Evolutionary conservation across 768 basidiomycete genomes (phyloP).

Genomic region (Suillus paluster): DNA sequence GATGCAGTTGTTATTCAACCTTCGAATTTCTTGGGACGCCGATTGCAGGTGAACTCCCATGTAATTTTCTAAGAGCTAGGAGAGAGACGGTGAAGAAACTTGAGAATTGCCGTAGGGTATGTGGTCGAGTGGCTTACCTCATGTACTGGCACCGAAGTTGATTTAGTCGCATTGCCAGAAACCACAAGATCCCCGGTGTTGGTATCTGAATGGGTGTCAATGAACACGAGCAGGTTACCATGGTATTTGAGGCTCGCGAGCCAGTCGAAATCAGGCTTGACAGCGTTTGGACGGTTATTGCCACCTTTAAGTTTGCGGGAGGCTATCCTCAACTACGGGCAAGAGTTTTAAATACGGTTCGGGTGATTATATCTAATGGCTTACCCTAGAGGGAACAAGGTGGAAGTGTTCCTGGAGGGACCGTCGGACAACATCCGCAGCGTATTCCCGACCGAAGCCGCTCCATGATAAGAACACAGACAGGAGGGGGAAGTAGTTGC

Average conservation of each 20-base stretch:
- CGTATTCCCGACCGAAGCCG: not conserved
- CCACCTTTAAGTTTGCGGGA: not conserved
- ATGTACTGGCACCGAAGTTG: not conserved
- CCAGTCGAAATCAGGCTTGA: not conserved
- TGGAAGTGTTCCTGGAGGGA: not conserved
- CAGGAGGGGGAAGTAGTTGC: not conserved
- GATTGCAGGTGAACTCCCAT: not conserved
- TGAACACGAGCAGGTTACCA: not conserved
- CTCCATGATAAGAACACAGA: not conserved
- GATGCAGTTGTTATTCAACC: not conserved
- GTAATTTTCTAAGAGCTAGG: not conserved
- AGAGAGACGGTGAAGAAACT: too few species aligned
- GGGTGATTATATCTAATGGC: not conserved
- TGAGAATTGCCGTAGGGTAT: too few species aligned
- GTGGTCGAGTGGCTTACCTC: not conserved
- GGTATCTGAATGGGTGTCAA: not conserved
- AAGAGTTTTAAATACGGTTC: not conserved
- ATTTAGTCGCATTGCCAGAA: not conserved
- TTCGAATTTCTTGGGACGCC: not conserved
- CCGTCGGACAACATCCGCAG: not conserved
- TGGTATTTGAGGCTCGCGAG: not conserved
- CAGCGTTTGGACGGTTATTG: not conserved
- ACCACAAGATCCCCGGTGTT: not conserved
- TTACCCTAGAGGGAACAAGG: not conserved
- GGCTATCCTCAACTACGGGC: not conserved